phyloP scores from a whole-genome alignment of 1,284 basidiomycete genomes.

The Takashimella koratensis region DNA sequence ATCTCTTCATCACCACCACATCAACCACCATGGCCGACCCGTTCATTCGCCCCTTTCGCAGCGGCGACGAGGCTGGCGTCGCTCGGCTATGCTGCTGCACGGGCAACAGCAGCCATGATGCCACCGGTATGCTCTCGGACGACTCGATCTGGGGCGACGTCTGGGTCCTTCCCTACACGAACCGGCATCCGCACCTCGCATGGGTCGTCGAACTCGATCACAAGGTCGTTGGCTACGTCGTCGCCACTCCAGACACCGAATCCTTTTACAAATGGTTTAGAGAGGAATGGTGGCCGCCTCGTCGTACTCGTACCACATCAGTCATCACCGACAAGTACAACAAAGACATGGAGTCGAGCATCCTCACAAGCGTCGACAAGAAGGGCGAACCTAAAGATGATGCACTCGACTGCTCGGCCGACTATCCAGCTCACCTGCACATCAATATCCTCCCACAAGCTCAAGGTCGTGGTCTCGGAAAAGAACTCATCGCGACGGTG shows the following conservation, averaged over 20 bases:
- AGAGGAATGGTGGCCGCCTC: not conserved
- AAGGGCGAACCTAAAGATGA: not conserved
- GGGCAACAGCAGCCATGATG: not conserved
- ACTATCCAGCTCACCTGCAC: not conserved
- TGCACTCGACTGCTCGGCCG: not conserved
- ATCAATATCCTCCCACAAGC: not conserved
- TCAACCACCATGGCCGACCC: not conserved
- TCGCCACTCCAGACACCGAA: not conserved
- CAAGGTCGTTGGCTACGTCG: not conserved
- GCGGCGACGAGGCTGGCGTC: not conserved
- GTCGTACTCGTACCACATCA: not conserved
- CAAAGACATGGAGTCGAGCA: not conserved
- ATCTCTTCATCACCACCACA: not conserved
- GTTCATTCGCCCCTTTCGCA: not conserved
- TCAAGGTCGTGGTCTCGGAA: not conserved
- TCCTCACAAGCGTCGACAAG: not conserved
- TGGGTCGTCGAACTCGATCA: not conserved
- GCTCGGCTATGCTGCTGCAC: not conserved
- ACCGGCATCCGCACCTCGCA: not conserved
- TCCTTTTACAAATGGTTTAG: not conserved
- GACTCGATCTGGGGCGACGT: not conserved
- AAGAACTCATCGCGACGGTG: not conserved
- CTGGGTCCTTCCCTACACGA: not conserved
- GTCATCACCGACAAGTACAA: not conserved
- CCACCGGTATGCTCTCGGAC: not conserved